Conservation (phyloP, 805 yeast species). For the Suhomyces sp. region DNA sequence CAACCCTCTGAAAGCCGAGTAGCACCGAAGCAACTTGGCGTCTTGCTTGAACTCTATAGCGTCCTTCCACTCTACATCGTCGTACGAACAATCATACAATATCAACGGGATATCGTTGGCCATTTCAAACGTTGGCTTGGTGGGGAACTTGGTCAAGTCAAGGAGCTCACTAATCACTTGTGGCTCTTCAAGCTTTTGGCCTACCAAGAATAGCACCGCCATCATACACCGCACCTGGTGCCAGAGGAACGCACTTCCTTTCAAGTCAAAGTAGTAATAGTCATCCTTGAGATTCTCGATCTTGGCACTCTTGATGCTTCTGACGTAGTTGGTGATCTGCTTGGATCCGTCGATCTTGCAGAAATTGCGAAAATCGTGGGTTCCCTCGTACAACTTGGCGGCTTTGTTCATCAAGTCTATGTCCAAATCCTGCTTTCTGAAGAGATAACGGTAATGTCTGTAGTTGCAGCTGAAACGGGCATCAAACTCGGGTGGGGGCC, state of each 20-base stretch:
- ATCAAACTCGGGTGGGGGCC: conserved; percentile 82
- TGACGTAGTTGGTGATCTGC: conserved; percentile 75
- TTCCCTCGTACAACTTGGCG: conserved; percentile 61
- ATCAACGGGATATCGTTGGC: conserved; percentile 88
- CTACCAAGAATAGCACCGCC: conserved; percentile 76
- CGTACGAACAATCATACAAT: conserved; percentile 78
- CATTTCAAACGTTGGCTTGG: conserved; percentile 80
- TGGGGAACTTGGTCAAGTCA: conserved; percentile 53
- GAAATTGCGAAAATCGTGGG: conserved; percentile 89
- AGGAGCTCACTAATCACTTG: conserved; percentile 55
- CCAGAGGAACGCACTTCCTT: conserved; percentile 93
- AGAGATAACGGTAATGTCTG: conserved; percentile 84
- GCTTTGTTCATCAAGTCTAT: conserved; percentile 67
- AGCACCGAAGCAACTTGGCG: conserved; percentile 39
- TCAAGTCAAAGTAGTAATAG: conserved; percentile 67
- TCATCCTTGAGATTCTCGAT: conserved; percentile 44
- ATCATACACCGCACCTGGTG: conserved; percentile 97
- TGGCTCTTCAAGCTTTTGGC: conserved; percentile 70
- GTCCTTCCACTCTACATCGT: conserved; percentile 65
- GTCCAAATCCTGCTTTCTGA: conserved; percentile 54
- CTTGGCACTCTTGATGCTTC: conserved; percentile 56
- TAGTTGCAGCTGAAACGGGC: conserved; percentile 89
- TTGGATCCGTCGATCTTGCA: conserved; percentile 94
- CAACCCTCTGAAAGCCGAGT: conserved; percentile 45
- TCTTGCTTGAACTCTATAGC: conserved; percentile 22